A percentile compares a stretch with the other conserved stretches of the same genome.
Conservation (phyloP, 2,329 filamentous ascomycete species). For the Fusarium vanettenii region DNA sequence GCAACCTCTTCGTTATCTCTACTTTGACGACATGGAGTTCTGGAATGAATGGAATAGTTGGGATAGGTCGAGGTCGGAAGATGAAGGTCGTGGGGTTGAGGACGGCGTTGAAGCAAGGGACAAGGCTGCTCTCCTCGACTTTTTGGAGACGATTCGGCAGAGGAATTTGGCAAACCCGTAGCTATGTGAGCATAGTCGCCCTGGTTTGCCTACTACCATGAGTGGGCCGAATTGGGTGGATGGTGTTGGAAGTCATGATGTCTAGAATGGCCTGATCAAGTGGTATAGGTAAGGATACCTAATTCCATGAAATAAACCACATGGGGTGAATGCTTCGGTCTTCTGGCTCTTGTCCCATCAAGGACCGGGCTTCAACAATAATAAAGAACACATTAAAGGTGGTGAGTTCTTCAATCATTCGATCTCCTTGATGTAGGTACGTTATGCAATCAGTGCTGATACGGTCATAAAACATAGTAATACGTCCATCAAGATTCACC, state of each 20-base stretch:
- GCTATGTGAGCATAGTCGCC: not conserved
- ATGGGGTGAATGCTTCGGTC: too few relatives aligned
- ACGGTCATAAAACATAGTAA: not conserved
- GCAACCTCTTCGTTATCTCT: not conserved
- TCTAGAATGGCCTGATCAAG: not conserved
- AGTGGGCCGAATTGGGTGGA: not conserved
- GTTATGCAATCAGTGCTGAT: not conserved
- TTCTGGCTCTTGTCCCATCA: too few relatives aligned
- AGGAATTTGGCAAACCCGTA: not conserved
- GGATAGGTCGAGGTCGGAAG: not conserved
- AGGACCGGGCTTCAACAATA: too few relatives aligned
- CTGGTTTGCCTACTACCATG: not conserved
- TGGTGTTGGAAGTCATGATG: not conserved
- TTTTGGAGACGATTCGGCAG: not conserved
- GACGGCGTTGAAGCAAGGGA: not conserved
- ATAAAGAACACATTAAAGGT: too few relatives aligned
- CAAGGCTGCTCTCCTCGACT: not conserved
- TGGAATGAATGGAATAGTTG: not conserved
- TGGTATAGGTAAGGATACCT: not conserved
- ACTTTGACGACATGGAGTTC: not conserved
- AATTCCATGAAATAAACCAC: not conserved
- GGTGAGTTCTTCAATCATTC: not conserved
- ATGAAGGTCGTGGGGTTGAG: not conserved
- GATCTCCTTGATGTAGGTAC: not conserved
- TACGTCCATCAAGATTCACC: not conserved